Base-by-base conservation (phyloP, 257 asterid species). In the Asclepias syriaca region DNA sequence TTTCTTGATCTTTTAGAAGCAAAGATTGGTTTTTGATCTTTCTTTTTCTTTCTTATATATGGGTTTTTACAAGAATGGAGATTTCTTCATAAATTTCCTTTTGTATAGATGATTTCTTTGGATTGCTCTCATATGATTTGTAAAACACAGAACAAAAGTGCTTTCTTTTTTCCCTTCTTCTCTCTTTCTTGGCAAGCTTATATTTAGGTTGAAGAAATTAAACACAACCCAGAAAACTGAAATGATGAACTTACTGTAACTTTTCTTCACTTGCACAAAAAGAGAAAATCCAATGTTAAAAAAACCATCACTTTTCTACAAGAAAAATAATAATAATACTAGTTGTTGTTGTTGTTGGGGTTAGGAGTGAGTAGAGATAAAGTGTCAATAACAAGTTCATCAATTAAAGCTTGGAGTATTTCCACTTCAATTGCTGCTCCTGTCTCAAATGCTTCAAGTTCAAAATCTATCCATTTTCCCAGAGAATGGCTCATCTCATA, bases 391-490 rank as follows among this genome's bases (percentile, higher is more conserved):
- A 91, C 87, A 76, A 86, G 78, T 70, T 94, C 99, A 73, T 92
- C 91, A 72, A 91, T 80, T 80, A 94, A 79, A 74, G n/a, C 27
- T 75, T 91, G 89, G 59, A 87, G 78, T 49, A 91, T 75, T 29
- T 78, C 72, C 50, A 74, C 75, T 70, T 84, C 92, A 15, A 94
- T 85, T 74, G 84, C 96, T 67, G 74, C 37, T 24, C 98, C 93
- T 14, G 83, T 79, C 80, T 91, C 93, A 39, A 84, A 81, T 50
- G 49, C 81, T 74, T 91, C 98, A 12, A 65, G 75, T 72, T 85
- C 90, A 45, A 87, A 91, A 40, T 68, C 78, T 0, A 86, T 87
- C 99, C 99, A 94, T 65, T 85, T 88, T 39, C 84, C 86, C 56
- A 80, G 72, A 3, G 90, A 77, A 74, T 22, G 83, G 49, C 88